A percentile compares a stretch with the other conserved stretches of the same genome.
Evolutionary conservation across 1,139 yeast genomes (phyloP).

Genomic region (Ogataea hybrid): DNA sequence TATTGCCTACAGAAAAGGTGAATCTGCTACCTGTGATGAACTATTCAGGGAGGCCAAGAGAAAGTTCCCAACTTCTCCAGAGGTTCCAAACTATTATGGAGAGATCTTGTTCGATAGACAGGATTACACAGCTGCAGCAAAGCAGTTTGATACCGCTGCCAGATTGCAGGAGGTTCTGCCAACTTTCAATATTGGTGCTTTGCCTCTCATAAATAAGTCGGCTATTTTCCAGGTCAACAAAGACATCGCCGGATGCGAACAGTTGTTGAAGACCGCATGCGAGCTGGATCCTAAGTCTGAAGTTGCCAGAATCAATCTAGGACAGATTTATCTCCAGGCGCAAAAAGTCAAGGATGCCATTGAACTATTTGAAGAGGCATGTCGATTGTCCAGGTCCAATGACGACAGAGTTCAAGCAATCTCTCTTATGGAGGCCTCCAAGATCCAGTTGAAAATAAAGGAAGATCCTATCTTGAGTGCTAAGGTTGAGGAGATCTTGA

Average conservation of each 20-base stretch:
- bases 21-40: constrained; percentile 38
- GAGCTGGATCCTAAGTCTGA: constrained; percentile 85
- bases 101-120: constrained; percentile 87
- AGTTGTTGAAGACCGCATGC: constrained; percentile 72
- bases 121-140: constrained; percentile 67
- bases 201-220: constrained; percentile 91
- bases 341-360: constrained; percentile 84
- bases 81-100: constrained; percentile 93
- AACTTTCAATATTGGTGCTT: constrained; percentile 70
- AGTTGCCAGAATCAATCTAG: constrained; percentile 83
- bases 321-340: constrained; percentile 84
- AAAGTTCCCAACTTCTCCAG: constrained; percentile 84
- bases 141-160: constrained; percentile 85
- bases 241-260: constrained; percentile 60
- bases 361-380: constrained; percentile 75
- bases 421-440: constrained; percentile 88
- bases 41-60: constrained; percentile 72
- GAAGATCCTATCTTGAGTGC: constrained; percentile 57
- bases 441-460: constrained; percentile 72
- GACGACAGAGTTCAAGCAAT: constrained; percentile 92
- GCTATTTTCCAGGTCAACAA: constrained; percentile 63
- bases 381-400: constrained; percentile 75
- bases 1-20: constrained; percentile 80
- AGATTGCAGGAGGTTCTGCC: constrained; percentile 73
- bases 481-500: constrained; percentile 43